These are phyloP conservation scores for Lepidium didymum DNA, from an alignment of 345 rosid genomes.

Conservation along the genomic window DNA sequence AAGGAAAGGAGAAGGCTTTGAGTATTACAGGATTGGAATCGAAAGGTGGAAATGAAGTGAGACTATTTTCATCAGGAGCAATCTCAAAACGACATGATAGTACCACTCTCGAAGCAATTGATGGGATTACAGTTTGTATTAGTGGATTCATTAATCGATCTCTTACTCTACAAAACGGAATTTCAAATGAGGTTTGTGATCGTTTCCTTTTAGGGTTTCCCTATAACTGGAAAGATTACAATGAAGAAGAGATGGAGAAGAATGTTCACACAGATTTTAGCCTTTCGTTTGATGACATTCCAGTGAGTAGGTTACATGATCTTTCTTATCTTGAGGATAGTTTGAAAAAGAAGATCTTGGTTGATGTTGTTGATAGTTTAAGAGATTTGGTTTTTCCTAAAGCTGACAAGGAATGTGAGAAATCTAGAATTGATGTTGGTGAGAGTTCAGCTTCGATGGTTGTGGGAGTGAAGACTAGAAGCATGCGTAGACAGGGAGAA, in stretches of 20 bases:
- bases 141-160: conserved; percentile 7
- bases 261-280: not conserved
- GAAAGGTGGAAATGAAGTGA: not conserved
- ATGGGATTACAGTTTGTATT: conserved; percentile 15
- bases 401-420: not conserved
- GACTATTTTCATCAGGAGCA: conserved; percentile 18
- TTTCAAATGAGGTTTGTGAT: conserved; percentile 11
- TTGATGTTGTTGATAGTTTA: conserved; percentile 9
- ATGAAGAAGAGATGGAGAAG: not conserved
- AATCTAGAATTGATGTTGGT: not conserved
- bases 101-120: conserved; percentile 12
- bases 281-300: conserved; percentile 18
- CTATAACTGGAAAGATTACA: not conserved
- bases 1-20: not conserved
- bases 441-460: not conserved
- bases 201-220: conserved; percentile 24
- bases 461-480: conserved; percentile 21
- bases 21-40: conserved; percentile 17
- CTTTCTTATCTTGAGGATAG: not conserved
- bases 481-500: conserved; percentile 3
- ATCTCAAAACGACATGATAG: conserved; percentile 14
- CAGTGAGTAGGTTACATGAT: conserved; percentile 14
- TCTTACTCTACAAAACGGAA: not conserved
- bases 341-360: not conserved
- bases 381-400: conserved; percentile 5